Evolutionary conservation across 148 eudicot genomes (phyloP).

Genomic region (Amaranthus hypochondriacus): DNA sequence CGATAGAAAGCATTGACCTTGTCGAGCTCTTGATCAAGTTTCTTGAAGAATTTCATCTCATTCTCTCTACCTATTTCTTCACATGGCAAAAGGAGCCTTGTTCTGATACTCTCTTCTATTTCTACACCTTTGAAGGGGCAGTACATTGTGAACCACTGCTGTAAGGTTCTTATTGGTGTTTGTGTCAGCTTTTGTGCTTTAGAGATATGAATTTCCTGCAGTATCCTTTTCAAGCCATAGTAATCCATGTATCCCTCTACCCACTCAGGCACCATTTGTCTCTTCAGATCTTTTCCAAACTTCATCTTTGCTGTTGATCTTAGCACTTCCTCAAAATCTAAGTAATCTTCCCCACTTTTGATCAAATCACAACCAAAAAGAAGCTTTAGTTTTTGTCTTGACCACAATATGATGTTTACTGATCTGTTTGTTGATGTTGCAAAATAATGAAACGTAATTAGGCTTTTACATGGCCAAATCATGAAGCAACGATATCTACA

Average conservation of each 20-base stretch:
- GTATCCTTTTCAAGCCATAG: slow-evolving; percentile 46
- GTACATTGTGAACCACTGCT: slow-evolving; percentile 28
- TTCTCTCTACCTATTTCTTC: slow-evolving; percentile 48
- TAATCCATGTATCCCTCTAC: slow-evolving; percentile 73
- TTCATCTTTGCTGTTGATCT: slow-evolving; percentile 42
- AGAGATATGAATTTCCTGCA: slow-evolving; percentile 35
- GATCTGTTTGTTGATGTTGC: background rate
- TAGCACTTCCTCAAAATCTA: background rate
- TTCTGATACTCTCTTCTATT: slow-evolving; percentile 35
- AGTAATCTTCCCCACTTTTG: background rate
- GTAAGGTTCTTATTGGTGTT: slow-evolving; percentile 39
- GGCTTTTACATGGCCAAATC: background rate
- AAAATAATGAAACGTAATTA: background rate
- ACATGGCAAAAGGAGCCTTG: slow-evolving; percentile 41
- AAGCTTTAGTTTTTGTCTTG: background rate
- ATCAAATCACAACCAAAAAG: slow-evolving; percentile 7
- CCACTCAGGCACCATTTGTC: slow-evolving; percentile 78
- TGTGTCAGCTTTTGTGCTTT: slow-evolving; percentile 35
- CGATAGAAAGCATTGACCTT: slow-evolving; percentile 60
- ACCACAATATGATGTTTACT: background rate
- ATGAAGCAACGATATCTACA: background rate
- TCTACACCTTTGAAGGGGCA: slow-evolving; percentile 41
- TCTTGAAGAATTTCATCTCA: slow-evolving; percentile 51
- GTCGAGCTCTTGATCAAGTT: slow-evolving; percentile 74
- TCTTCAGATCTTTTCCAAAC: slow-evolving; percentile 67